Conservation (phyloP, 345 rosid genomes). For the Lepidium africanum region DNA sequence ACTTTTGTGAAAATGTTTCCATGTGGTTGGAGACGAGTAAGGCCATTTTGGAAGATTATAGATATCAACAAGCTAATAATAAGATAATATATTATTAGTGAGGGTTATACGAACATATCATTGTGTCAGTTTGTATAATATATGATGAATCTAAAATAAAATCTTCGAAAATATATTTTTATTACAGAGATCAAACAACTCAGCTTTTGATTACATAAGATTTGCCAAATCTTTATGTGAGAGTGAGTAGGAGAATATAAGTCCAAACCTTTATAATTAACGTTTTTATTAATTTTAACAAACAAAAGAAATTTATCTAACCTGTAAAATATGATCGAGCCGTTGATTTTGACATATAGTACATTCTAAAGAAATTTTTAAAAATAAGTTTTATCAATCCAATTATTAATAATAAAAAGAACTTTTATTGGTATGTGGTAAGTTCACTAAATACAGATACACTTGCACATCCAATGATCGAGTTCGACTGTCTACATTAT, state of each 20-base stretch:
- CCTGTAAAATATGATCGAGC: too few species aligned
- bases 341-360: too few species aligned
- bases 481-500: too few species aligned
- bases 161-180: background rate
- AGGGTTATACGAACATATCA: background rate
- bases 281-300: background rate
- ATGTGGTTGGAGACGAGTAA: constrained; percentile 14
- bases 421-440: too few species aligned
- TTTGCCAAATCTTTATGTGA: constrained; percentile 7
- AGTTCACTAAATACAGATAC: too few species aligned
- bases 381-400: too few species aligned
- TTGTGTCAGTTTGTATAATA: background rate
- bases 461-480: too few species aligned
- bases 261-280: background rate
- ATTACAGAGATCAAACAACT: constrained; percentile 10
- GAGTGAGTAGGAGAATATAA: background rate
- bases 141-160: background rate
- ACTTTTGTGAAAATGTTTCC: constrained; percentile 1
- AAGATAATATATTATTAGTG: background rate
- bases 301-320: background rate
- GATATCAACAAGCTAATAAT: background rate
- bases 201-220: background rate
- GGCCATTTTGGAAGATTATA: constrained; percentile 17
- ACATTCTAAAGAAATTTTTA: too few species aligned
- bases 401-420: too few species aligned